Evolutionary conservation across 202 grass and related monocot species (phyloP).

Genomic region (Schoenoplectus triqueter): DNA sequence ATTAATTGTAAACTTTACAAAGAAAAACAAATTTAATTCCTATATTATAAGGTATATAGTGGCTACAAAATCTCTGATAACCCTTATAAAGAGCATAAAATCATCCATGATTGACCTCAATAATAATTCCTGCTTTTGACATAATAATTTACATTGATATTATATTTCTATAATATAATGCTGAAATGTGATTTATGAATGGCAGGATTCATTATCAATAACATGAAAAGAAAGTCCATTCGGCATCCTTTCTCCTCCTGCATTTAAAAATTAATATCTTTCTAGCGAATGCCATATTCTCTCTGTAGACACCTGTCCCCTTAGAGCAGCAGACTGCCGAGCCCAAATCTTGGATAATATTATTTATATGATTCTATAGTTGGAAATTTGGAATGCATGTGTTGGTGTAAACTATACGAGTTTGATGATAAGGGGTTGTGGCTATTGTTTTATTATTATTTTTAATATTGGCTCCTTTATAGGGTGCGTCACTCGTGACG

Average conservation of each 20-base stretch:
- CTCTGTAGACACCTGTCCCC: no score
- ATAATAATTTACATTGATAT: background rate
- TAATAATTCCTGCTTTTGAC: background rate
- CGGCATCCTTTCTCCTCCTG: background rate
- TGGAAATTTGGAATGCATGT: background rate
- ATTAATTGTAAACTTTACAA: background rate
- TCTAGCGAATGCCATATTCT: background rate
- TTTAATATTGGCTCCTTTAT: background rate
- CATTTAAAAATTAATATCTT: background rate
- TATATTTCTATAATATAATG: background rate
- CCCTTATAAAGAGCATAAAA: no score
- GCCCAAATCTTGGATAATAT: background rate
- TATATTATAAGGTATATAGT: background rate
- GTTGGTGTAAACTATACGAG: background rate
- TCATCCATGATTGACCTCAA: background rate
- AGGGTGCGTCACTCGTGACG: background rate
- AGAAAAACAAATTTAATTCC: background rate
- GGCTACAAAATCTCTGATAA: no score
- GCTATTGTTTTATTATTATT: background rate
- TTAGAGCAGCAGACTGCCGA: no score
- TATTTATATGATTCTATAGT: background rate
- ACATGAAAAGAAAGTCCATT: background rate
- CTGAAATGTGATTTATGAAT: background rate
- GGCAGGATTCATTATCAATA: background rate
- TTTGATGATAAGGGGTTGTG: background rate